Conservation (phyloP, 768 basidiomycete genomes). For the Suillus tomentosus region DNA sequence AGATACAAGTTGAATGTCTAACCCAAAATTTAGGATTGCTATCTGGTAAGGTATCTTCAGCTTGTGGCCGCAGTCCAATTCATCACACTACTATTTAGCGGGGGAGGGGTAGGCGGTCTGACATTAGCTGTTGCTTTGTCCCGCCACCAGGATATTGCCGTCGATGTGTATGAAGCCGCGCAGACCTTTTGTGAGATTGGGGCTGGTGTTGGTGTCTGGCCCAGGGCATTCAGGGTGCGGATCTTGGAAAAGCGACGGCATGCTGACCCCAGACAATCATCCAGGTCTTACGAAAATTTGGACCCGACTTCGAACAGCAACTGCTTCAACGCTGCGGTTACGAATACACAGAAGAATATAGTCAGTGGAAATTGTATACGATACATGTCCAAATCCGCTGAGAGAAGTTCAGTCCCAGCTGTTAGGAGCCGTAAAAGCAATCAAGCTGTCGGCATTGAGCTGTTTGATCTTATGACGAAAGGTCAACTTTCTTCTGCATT, state of each 20-base stretch:
- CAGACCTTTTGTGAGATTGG: conserved; percentile 53
- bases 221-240: conserved; percentile 32
- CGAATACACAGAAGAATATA: conserved; percentile 22
- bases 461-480: conserved; percentile 58
- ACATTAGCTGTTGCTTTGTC: conserved; percentile 39
- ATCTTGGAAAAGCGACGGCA: not conserved
- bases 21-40: conserved; percentile 27
- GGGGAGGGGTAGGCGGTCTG: conserved; percentile 44
- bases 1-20: conserved; percentile 17
- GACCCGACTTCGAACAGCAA: conserved; percentile 20
- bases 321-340: conserved; percentile 23
- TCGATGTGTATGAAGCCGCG: conserved; percentile 58
- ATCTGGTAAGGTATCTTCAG: conserved; percentile 24
- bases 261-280: not conserved
- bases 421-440: conserved; percentile 66
- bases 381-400: not conserved
- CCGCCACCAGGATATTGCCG: conserved; percentile 51
- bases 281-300: conserved; percentile 27
- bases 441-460: conserved; percentile 51
- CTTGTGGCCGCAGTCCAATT: not conserved
- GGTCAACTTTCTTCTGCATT: conserved; percentile 39
- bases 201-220: conserved; percentile 57
- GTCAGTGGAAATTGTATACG: conserved; percentile 15
- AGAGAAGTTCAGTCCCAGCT: conserved; percentile 42
- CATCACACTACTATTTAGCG: conserved; percentile 26